These are phyloP conservation scores for Conticribra guillardii DNA, from an alignment of 108 stramenopile species.

Conservation along the genomic window DNA sequence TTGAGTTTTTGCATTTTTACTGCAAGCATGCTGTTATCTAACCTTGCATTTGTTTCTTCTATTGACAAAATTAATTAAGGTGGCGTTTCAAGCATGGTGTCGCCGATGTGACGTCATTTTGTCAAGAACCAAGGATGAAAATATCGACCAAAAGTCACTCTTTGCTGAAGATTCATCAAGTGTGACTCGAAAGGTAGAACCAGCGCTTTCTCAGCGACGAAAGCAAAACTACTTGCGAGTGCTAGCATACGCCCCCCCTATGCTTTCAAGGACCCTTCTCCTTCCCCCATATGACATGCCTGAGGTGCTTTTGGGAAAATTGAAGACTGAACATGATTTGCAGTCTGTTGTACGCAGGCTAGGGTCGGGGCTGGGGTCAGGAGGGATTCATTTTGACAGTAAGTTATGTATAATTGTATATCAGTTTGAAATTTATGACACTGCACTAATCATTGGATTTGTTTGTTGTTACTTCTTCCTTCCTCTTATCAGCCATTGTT, in stretches of 20 bases:
- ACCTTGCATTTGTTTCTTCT: too few species aligned
- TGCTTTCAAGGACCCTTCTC: slow-evolving; percentile 14
- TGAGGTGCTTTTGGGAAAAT: slow-evolving; percentile 14
- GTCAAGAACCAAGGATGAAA: slow-evolving; percentile 8
- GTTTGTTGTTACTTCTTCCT: background rate
- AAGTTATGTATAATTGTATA: too few species aligned
- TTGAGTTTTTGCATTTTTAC: background rate
- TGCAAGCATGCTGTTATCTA: too few species aligned
- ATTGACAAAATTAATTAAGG: slow-evolving; percentile 1
- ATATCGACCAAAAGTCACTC: background rate
- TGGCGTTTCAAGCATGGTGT: slow-evolving; percentile 29
- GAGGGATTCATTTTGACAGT: slow-evolving; percentile 50
- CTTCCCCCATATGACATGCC: slow-evolving; percentile 38
- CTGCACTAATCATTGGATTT: too few species aligned
- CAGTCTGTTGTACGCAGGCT: slow-evolving; percentile 42
- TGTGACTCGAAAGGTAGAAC: slow-evolving; percentile 11
- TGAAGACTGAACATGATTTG: slow-evolving; percentile 41
- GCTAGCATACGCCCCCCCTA: slow-evolving; percentile 24
- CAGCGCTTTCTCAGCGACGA: slow-evolving; percentile 25
- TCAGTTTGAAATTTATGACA: too few species aligned
- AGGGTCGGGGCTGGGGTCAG: slow-evolving; percentile 6
- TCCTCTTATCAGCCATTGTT: slow-evolving; percentile 20
- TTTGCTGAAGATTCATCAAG: slow-evolving; percentile 2
- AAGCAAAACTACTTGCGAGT: slow-evolving; percentile 33
- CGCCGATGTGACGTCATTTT: slow-evolving; percentile 33